These are phyloP conservation scores for Erythrobasidium hasegawianum DNA, from an alignment of 1,284 basidiomycete genomes.

Conservation along the genomic window DNA sequence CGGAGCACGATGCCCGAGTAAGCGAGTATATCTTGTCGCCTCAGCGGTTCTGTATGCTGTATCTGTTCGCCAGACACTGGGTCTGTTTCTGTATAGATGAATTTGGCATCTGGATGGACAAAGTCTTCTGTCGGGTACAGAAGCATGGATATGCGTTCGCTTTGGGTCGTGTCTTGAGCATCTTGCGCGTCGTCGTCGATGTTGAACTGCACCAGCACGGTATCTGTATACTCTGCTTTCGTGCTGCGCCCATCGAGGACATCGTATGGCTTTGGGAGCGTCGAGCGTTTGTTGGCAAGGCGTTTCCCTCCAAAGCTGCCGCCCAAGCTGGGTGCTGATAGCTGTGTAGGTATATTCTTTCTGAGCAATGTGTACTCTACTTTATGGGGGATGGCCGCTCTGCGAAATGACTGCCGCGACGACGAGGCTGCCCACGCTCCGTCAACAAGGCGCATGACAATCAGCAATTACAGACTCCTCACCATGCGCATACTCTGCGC, in stretches of 20 bases:
- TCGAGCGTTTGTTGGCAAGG: conserved; percentile 15
- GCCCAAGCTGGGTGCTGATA: not conserved
- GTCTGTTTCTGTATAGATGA: conserved; percentile 37
- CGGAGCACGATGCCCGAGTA: conserved; percentile 44
- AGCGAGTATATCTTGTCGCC: conserved; percentile 37
- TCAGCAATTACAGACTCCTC: not conserved
- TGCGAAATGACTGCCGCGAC: conserved; percentile 10
- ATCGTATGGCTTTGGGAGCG: conserved; percentile 16
- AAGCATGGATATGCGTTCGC: conserved; percentile 37
- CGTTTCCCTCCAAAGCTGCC: not conserved
- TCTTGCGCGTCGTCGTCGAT: conserved; percentile 10
- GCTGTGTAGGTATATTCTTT: conserved; percentile 1
- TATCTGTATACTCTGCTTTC: conserved; percentile 16
- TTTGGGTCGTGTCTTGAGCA: not conserved
- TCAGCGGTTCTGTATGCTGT: conserved; percentile 33
- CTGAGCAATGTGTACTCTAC: conserved; percentile 25
- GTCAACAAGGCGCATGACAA: not conserved
- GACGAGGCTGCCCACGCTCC: conserved; percentile 6
- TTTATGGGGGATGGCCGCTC: conserved; percentile 16
- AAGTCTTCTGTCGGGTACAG: conserved; percentile 41
- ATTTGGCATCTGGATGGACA: conserved; percentile 41
- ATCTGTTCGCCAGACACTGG: conserved; percentile 27
- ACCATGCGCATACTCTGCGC: not conserved
- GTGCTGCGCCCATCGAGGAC: conserved; percentile 12
- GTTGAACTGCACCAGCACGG: conserved; percentile 31